phyloP scores from a whole-genome alignment of 768 basidiomycete genomes.

The Coprinellus micaceus region DNA sequence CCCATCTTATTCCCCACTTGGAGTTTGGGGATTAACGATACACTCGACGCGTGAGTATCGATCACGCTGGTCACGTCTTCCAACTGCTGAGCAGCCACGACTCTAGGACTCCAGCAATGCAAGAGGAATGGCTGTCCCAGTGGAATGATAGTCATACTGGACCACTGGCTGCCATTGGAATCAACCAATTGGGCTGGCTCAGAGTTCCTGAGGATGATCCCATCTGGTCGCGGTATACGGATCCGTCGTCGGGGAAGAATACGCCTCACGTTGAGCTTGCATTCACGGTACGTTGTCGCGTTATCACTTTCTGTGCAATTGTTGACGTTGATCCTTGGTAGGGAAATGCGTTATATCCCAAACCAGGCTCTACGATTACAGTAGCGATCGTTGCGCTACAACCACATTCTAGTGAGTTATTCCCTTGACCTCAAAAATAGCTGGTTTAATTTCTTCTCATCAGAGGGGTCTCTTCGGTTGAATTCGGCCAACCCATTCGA shows the following conservation, averaged over 20 bases:
- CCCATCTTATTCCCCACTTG: neutral
- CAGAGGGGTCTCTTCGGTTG: neutral
- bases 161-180: constrained; percentile 4
- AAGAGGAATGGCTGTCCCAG: constrained; percentile 6
- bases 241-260: constrained; percentile 10
- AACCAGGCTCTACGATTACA: neutral
- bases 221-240: constrained; percentile 2
- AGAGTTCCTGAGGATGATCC: constrained; percentile 10
- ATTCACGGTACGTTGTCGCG: constrained; percentile 2
- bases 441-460: neutral
- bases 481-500: constrained; percentile 1
- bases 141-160: constrained; percentile 13
- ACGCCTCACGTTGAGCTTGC: constrained; percentile 13
- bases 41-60: constrained; percentile 1
- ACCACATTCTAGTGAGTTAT: neutral
- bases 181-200: constrained; percentile 6
- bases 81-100: no score
- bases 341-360: constrained; percentile 2
- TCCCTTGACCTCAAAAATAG: neutral
- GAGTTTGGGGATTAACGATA: neutral
- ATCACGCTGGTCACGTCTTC: no score
- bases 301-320: neutral
- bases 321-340: neutral
- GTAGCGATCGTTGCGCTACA: neutral
- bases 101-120: neutral